A percentile compares a stretch with the other conserved stretches of the same genome.
These are phyloP conservation scores for Amanita pallidorosea DNA, from an alignment of 768 basidiomycete species.

Conservation along the genomic window DNA sequence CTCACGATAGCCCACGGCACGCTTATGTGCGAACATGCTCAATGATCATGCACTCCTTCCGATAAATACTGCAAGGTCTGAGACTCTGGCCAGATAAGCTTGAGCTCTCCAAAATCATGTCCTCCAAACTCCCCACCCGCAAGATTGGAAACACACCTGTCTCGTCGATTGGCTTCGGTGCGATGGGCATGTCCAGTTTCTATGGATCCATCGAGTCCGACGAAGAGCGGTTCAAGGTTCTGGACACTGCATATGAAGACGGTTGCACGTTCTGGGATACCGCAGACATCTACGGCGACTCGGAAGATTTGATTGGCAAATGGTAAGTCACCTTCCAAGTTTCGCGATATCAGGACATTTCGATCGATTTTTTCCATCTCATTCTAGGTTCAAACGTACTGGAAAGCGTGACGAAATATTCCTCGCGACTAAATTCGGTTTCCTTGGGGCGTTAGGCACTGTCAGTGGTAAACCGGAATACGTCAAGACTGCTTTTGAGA, in stretches of 20 bases:
- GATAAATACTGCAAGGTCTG: no score
- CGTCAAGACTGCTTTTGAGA: conserved; percentile 21
- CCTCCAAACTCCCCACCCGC: conserved; percentile 5
- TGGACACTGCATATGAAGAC: conserved; percentile 29
- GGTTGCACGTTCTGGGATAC: conserved; percentile 42
- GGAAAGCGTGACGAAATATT: conserved; percentile 45
- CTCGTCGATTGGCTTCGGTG: conserved; percentile 48
- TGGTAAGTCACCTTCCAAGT: conserved; percentile 21
- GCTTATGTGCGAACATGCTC: no score
- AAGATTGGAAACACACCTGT: conserved; percentile 35
- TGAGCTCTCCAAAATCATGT: no score
- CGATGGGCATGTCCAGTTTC: conserved; percentile 39
- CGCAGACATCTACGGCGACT: conserved; percentile 34
- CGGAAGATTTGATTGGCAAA: conserved; percentile 32
- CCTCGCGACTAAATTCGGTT: conserved; percentile 44
- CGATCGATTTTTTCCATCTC: no score
- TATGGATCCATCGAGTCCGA: conserved; percentile 41
- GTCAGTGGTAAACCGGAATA: conserved; percentile 25
- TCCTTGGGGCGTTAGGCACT: conserved; percentile 3
- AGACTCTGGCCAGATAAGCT: no score
- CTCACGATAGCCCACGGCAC: no score
- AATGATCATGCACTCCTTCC: no score
- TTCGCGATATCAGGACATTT: neutral
- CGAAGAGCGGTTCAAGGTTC: conserved; percentile 50
- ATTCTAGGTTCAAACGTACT: conserved; percentile 40